Base-by-base conservation (phyloP, 805 yeast genomes). In the Candida fluviatilis region DNA sequence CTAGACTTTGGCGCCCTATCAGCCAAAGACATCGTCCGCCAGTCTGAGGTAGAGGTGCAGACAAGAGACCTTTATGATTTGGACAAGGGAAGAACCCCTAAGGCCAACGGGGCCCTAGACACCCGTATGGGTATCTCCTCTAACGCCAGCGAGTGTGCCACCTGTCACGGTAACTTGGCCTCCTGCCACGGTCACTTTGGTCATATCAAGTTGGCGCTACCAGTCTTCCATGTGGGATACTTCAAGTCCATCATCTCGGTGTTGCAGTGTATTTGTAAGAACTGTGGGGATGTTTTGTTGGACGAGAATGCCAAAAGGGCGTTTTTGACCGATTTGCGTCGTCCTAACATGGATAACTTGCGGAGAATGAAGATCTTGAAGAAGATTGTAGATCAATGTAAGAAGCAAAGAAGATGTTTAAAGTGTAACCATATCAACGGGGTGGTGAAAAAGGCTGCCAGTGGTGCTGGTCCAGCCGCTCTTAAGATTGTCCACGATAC, bases 121-220 rank as follows among this genome's bases (percentile, higher is more conserved):
- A 75, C 88, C 16, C 73, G 76, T 37, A 89, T 95, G 99, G 99
- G 99, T 57, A 87, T 87, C 3, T 86, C 96, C 4, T 80, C 93
- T 37, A 89, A 87, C 49, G 63, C 82, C n/a, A 69, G 79, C 12
- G 95, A 84, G 57, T 93, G 99, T 69, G 60, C 76, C 11, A 95
- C 98, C 0, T 93, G 99, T 64, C 87, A 80, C 51, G 98, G 98
- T 2, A 80, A 80, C 49, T 66, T 93, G 47, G 95, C 96, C 0
- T 77, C 95, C 1, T 93, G 99, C 60, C 97, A 91, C 64, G 99
- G 99, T 41, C 99, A 93, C 66, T 93, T 93, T 60, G 99, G 99
- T 30, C 96, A 95, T 55, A 78, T 93, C 46, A 78, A 87, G 52
- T 73, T 93, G 37, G 96, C 98, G 0, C 69, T 93, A 32, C 99